A percentile compares a stretch with the other conserved stretches of the same genome.
Evolutionary conservation across 257 asterid genomes (phyloP).

Genomic region (Ehretia macrophylla): DNA sequence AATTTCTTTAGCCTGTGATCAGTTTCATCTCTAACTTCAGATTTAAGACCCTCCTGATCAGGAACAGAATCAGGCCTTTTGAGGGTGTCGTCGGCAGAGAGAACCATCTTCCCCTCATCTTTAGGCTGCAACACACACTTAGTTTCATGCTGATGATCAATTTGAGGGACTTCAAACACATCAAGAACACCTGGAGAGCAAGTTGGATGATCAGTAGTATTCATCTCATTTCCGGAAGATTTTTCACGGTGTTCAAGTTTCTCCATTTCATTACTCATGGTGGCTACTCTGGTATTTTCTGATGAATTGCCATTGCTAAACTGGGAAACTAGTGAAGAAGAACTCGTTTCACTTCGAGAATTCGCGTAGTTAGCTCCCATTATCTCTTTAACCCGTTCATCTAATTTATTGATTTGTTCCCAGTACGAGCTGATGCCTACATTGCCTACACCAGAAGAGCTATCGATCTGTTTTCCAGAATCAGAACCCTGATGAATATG

Average conservation of each 20-base stretch:
- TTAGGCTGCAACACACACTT: constrained; percentile 22
- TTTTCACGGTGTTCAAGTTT: constrained; percentile 16
- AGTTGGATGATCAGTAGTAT: constrained; percentile 15
- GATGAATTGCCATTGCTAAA: constrained; percentile 14
- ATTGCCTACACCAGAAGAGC: constrained; percentile 29
- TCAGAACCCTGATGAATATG: constrained; percentile 26
- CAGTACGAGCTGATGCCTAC: constrained; percentile 45
- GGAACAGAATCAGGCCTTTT: constrained; percentile 24
- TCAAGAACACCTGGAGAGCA: constrained; percentile 54
- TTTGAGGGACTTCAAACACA: constrained; percentile 91
- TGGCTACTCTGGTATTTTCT: constrained; percentile 19
- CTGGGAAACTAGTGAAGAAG: constrained; percentile 41
- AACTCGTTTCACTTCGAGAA: constrained; percentile 23
- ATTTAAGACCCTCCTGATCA: constrained; percentile 24
- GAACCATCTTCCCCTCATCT: constrained; percentile 19
- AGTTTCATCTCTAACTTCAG: constrained; percentile 36
- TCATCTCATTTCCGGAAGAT: constrained; percentile 16
- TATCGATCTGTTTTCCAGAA: constrained; percentile 34
- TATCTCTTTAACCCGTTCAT: constrained; percentile 56
- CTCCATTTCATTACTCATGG: constrained; percentile 21
- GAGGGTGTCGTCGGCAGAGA: constrained; percentile 21
- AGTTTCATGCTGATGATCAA: constrained; percentile 17
- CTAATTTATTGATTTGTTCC: constrained; percentile 65
- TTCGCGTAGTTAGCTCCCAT: constrained; percentile 41
- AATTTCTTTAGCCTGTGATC: constrained; percentile 61